phyloP scores from a whole-genome alignment of 1,139 yeast species.

The Taphrina confusa region DNA sequence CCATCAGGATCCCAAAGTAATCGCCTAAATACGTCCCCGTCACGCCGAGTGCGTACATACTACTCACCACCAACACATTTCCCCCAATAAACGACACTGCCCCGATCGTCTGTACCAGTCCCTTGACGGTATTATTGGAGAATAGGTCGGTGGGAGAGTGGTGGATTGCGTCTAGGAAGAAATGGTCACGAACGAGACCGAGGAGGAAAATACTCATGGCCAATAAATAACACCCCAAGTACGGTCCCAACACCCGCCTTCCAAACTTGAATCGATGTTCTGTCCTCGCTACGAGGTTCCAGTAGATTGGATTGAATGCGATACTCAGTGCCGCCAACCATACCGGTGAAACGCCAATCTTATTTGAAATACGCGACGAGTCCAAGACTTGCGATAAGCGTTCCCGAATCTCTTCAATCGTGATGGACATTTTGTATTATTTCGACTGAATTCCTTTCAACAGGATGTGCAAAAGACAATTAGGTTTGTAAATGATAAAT shows the following conservation, averaged over 20 bases:
- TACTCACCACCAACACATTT: constrained; percentile 71
- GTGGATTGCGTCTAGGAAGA: constrained; percentile 62
- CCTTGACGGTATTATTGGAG: constrained; percentile 49
- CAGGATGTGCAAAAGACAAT: too few species aligned
- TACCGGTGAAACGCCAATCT: not conserved
- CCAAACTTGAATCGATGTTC: constrained; percentile 76
- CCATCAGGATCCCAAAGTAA: constrained; percentile 93
- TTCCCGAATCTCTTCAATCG: too few species aligned
- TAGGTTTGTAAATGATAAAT: too few species aligned
- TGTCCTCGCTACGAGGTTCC: constrained; percentile 88
- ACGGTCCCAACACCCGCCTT: constrained; percentile 70
- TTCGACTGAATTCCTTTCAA: too few species aligned
- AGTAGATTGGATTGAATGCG: constrained; percentile 88
- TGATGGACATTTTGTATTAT: too few species aligned
- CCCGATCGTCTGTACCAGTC: constrained; percentile 44
- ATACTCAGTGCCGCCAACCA: constrained; percentile 54
- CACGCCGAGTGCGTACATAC: constrained; percentile 93
- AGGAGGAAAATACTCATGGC: constrained; percentile 80
- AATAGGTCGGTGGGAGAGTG: not conserved
- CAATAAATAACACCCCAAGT: constrained; percentile 75
- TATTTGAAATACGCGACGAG: too few species aligned
- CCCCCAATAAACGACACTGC: constrained; percentile 57
- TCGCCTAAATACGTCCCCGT: constrained; percentile 97
- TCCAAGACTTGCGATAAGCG: too few species aligned
- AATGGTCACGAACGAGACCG: constrained; percentile 77